phyloP scores from a whole-genome alignment of 2,329 filamentous ascomycete species.

The Aureobasidium sp. region DNA sequence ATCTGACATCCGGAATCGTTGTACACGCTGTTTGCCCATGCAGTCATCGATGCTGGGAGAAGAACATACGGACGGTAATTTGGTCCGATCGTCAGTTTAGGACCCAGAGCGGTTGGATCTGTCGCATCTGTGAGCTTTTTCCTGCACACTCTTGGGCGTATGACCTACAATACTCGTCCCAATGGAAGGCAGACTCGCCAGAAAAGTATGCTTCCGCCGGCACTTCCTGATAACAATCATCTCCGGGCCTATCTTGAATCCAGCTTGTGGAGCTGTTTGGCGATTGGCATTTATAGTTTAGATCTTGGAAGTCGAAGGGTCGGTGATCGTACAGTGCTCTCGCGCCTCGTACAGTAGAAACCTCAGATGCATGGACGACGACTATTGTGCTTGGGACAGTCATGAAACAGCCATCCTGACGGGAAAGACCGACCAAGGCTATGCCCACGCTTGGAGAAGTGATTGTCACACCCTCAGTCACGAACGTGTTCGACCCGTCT shows the following conservation, averaged over 20 bases:
- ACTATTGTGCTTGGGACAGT: neutral
- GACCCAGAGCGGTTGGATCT: neutral
- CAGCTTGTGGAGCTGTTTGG: slow-evolving; percentile 18
- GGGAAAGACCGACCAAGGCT: neutral
- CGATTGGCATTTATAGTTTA: slow-evolving; percentile 23
- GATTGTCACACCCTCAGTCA: neutral
- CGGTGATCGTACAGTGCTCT: slow-evolving; percentile 18
- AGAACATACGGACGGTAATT: neutral
- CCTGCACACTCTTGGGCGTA: neutral
- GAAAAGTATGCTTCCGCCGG: slow-evolving; percentile 23
- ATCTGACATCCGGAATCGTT: neutral
- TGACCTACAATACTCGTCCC: slow-evolving; percentile 2
- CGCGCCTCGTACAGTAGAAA: slow-evolving; percentile 21
- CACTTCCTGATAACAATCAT: slow-evolving; percentile 24
- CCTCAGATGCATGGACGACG: slow-evolving; percentile 1
- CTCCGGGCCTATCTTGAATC: slow-evolving; percentile 17
- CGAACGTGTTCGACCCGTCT: neutral
- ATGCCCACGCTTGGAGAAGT: neutral
- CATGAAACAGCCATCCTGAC: neutral
- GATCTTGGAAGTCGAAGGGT: slow-evolving; percentile 22
- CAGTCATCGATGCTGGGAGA: neutral
- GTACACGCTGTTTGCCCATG: neutral
- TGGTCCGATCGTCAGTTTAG: neutral
- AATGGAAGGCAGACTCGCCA: neutral
- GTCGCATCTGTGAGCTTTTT: neutral